Conservation (phyloP, 2,329 filamentous ascomycete genomes). For the Balansia obtecta region DNA sequence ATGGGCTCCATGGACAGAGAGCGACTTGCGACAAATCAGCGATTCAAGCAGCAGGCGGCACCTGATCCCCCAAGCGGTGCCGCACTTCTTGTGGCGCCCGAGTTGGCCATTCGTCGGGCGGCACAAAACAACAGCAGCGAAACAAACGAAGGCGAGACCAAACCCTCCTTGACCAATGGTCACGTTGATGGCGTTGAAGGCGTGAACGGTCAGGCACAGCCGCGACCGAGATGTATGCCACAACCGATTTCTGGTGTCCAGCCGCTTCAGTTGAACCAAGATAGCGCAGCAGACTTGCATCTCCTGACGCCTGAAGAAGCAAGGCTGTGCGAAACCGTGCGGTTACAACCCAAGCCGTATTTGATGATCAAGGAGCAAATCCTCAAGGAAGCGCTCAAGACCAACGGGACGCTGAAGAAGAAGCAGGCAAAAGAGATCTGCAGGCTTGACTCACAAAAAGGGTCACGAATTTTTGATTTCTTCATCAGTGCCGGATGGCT, state of each 20-base stretch:
- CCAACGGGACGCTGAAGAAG: constrained; percentile 81
- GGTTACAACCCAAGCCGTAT: constrained; percentile 88
- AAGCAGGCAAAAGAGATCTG: constrained; percentile 85
- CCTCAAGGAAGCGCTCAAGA: constrained; percentile 81
- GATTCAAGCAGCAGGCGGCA: constrained; percentile 52
- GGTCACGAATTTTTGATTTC: constrained; percentile 82
- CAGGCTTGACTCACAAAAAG: constrained; percentile 72
- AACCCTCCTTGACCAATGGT: constrained; percentile 41
- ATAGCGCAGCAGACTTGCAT: constrained; percentile 72
- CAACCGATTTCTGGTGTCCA: constrained; percentile 48
- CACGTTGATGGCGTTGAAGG: constrained; percentile 35
- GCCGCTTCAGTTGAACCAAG: constrained; percentile 57
- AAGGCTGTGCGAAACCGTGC: constrained; percentile 72
- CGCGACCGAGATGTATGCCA: constrained; percentile 37
- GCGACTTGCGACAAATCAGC: constrained; percentile 57
- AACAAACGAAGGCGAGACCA: constrained; percentile 37
- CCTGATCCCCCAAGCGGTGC: constrained; percentile 64
- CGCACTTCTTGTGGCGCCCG: constrained; percentile 64
- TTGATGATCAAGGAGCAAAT: constrained; percentile 87
- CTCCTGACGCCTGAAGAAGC: constrained; percentile 73
- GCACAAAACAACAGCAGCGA: constrained; percentile 21
- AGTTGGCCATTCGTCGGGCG: constrained; percentile 52
- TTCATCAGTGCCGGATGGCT: constrained; percentile 91
- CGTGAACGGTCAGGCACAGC: constrained; percentile 22
- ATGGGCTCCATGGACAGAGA: constrained; percentile 79